Percentiles rank a stretch among this genome's conserved stretches.
Evolutionary conservation across 1,284 basidiomycete species (phyloP).

Genomic region (Inonotus hispidus): DNA sequence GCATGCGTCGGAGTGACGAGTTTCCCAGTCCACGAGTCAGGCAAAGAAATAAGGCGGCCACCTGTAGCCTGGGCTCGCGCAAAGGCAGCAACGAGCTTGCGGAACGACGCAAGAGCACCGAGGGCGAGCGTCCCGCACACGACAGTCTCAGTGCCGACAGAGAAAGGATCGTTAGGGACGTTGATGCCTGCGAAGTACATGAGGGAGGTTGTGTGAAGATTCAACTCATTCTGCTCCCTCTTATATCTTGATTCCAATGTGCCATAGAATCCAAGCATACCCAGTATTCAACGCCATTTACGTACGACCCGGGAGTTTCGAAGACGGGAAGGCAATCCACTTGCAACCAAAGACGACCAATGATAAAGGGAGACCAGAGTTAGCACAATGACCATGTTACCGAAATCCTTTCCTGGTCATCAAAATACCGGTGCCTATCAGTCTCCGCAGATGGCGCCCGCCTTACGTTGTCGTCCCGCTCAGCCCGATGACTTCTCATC

Average conservation of each 20-base stretch:
- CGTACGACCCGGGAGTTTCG: too few relatives aligned
- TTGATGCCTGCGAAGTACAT: slow-evolving; percentile 5
- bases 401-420: too few relatives aligned
- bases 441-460: background rate
- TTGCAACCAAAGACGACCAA: too few relatives aligned
- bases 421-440: background rate
- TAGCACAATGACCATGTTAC: too few relatives aligned
- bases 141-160: background rate
- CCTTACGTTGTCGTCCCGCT: too few relatives aligned
- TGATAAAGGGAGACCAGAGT: too few relatives aligned
- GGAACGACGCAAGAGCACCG: background rate
- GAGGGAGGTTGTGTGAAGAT: background rate
- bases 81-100: slow-evolving; percentile 1
- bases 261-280: background rate
- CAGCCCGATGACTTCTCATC: too few relatives aligned
- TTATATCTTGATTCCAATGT: background rate
- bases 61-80: slow-evolving; percentile 19
- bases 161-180: background rate
- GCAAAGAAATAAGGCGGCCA: slow-evolving; percentile 20
- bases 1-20: slow-evolving; percentile 28
- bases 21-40: slow-evolving; percentile 23
- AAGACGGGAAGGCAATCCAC: too few relatives aligned
- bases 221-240: background rate
- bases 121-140: background rate
- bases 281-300: too few relatives aligned